phyloP scores from a whole-genome alignment of 1,284 basidiomycete genomes.

The Ceratobasidium sp. region DNA sequence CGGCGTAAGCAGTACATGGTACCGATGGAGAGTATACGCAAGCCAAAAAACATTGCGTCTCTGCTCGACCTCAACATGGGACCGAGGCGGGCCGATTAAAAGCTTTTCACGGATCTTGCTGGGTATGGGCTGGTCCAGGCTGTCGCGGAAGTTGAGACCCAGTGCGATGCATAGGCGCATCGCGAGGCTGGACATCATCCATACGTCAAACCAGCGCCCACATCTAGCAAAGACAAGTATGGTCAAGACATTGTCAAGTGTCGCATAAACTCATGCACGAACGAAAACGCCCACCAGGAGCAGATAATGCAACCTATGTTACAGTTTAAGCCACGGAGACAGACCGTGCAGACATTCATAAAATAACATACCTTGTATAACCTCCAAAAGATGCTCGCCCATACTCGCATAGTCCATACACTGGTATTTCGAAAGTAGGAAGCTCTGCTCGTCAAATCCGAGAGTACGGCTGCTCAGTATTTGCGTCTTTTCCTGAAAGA shows the following conservation, averaged over 20 bases:
- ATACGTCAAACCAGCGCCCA: conserved; percentile 36
- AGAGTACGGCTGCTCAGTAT: neutral
- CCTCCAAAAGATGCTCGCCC: conserved; percentile 12
- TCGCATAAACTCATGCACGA: neutral
- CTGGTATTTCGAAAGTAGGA: neutral
- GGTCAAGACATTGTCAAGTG: neutral
- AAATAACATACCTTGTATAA: conserved; percentile 17
- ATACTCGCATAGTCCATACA: neutral
- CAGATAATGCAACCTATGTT: conserved; percentile 8
- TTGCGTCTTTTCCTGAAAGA: conserved; percentile 7
- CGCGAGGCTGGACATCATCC: conserved; percentile 1
- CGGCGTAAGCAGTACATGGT: neutral
- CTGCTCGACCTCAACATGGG: conserved; percentile 30
- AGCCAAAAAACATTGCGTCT: conserved; percentile 43
- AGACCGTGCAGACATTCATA: neutral
- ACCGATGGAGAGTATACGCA: conserved; percentile 21
- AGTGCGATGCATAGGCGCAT: conserved; percentile 19
- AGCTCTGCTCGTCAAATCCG: conserved; percentile 28
- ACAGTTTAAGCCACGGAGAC: neutral
- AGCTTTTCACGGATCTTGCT: neutral
- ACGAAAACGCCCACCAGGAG: conserved; percentile 35
- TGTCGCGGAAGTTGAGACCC: conserved; percentile 13
- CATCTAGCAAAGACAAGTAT: neutral
- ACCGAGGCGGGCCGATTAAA: conserved; percentile 14
- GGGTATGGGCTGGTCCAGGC: neutral